Evolutionary conservation across 192 early-diverging fungal genomes (phyloP).

Genomic region (Lobulomyces angularis): DNA sequence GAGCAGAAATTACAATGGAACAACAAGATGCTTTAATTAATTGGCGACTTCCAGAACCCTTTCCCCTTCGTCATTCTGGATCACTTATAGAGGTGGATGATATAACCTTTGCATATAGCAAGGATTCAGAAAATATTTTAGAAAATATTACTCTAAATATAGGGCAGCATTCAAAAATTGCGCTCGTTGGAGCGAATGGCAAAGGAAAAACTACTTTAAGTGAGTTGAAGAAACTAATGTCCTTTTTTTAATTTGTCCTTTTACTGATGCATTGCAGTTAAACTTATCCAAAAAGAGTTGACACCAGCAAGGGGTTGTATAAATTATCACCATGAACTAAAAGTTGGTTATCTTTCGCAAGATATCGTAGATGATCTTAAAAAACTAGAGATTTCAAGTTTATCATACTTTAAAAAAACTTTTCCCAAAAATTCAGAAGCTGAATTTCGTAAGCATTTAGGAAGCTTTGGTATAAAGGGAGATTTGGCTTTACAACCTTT

Average conservation of each 20-base stretch:
- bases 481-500: slow-evolving; percentile 46
- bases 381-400: slow-evolving; percentile 28
- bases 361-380: slow-evolving; percentile 62
- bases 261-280: no score
- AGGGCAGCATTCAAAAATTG: slow-evolving; percentile 54
- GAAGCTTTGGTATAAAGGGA: slow-evolving; percentile 64
- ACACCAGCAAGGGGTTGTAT: slow-evolving; percentile 52
- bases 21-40: slow-evolving; percentile 39
- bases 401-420: slow-evolving; percentile 30
- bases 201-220: slow-evolving; percentile 37
- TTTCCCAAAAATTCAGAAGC: slow-evolving; percentile 38
- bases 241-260: neutral
- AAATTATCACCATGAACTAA: slow-evolving; percentile 44
- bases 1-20: slow-evolving; percentile 46
- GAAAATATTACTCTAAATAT: slow-evolving; percentile 58
- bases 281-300: slow-evolving; percentile 53
- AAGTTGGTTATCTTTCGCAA: slow-evolving; percentile 77
- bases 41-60: slow-evolving; percentile 58
- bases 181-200: slow-evolving; percentile 73
- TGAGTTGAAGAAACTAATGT: slow-evolving; percentile 6
- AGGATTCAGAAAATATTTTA: slow-evolving; percentile 33
- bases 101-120: slow-evolving; percentile 32
- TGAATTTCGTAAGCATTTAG: slow-evolving; percentile 57
- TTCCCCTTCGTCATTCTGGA: slow-evolving; percentile 48
- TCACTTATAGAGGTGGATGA: slow-evolving; percentile 53